Base-by-base conservation (phyloP, 805 yeast genomes). In the Monosporozyma aerobia region DNA sequence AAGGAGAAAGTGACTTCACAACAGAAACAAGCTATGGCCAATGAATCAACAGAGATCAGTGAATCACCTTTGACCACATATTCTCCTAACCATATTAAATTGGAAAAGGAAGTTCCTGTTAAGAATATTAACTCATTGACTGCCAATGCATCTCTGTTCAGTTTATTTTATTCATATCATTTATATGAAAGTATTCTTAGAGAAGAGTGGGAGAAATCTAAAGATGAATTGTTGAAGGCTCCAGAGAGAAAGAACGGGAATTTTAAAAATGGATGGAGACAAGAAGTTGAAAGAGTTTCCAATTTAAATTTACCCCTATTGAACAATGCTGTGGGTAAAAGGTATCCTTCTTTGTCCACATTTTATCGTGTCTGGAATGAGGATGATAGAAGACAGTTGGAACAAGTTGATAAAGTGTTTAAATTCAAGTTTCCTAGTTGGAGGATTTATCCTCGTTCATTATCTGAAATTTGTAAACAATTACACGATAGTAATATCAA, bases 371-470 rank as follows among this genome's bases (percentile, higher is more conserved):
- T 50, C 43, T 66, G 70, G 70, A 60, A 54, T 35, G 30, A 51
- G 6, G 60, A 59, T n/a, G 58, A 57, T 39, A 47, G 40, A 7
- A 52, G 56, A 11, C 43, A 57, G 2, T 47, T 57, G 19, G 44
- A 51, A 19, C 55, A 54, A 33, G 49, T 59, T 19, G 53, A 48
- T 40, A 55, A 53, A 32, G 44, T 60, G 3, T 64, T 61, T 53
- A 59, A 62, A 35, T 61, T 61, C 23, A 57, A 56, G 44, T 49
- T 64, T 35, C 70, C 70, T 8, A 59, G 60, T 43, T 65, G 67
- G 63, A 44, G 53, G 27, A 22, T 48, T 22, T 67, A 57, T 44
- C 69, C 69, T n/a, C 35, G 19, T 11, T 40, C 51, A 6, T 51
- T 64, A 22, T 54, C 59, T 37, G 46, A 44, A 14, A 30, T 63